Base-by-base conservation (phyloP, 345 rosid species). In the Aurinia saxatilis region DNA sequence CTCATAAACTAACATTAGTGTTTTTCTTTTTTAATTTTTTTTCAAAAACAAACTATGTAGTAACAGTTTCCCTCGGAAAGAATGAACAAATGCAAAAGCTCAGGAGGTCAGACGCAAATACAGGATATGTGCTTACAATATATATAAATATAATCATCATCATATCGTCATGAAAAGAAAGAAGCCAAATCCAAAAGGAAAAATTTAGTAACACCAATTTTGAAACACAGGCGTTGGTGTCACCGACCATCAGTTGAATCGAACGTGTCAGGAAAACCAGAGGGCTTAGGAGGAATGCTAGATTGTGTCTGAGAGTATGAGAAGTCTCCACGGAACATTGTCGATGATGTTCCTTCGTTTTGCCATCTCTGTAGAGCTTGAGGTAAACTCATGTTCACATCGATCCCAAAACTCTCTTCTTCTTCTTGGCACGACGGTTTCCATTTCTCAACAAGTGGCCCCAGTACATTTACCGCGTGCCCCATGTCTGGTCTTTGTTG, bases 401-500 rank as follows among this genome's bases (percentile, higher is more conserved):
- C 86, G 50, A 81, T 73, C 52, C 88, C 91, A 0, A 31, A 68
- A 62, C 72, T 55, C 47, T 81, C 91, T 13, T 87, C 98, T 49
- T 83, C 93, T 42, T 82, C 90, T 14, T 76, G 82, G 60, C 53
- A 55, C 14, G 86, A 23, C 5, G 99, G 97, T 70, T 76, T 90
- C 99, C 99, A 93, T 18, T 80, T 88, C 77, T 93, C 87, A 33
- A 93, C 95, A 0, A 85, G 82, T 0, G 96, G 95, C 13, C 80
- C 86, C 18, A 91, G 52, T 1, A 88, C 80, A 46, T 82, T 82
- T 16, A 91, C 98, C 0, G 87, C 95, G 16, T 88, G 92, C 11
- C 96, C 93, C 87, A 91, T 88, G 72, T 88, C 96, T 0, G 98
- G 98, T 78, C 95, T 79, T 50, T 81, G 98, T 49, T 71, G 49